Percentiles rank a stretch among this genome's conserved stretches.
Conservation (phyloP, 2,329 filamentous ascomycete species). For the Calonectria honghensis region DNA sequence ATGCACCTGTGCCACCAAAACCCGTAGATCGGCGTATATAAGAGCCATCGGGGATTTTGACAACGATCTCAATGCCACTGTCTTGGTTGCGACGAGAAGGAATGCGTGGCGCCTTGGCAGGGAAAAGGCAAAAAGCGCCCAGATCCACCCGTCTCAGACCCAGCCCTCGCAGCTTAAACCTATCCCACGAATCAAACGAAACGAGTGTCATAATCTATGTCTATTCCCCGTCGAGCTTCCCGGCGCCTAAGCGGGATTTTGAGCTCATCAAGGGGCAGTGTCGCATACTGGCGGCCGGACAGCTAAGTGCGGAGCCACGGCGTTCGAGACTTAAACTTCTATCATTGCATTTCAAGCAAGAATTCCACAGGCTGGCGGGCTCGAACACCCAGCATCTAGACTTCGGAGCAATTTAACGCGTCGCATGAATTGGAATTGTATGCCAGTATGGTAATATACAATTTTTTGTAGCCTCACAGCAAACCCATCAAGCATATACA, state of each 20-base stretch:
- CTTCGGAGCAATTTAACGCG: background rate
- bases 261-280: background rate
- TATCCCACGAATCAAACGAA: conserved; percentile 17
- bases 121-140: background rate
- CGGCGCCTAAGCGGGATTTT: background rate
- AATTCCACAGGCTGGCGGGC: background rate
- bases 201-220: conserved; percentile 1
- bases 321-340: background rate
- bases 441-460: background rate
- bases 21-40: background rate
- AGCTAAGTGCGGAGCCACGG: background rate
- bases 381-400: background rate
- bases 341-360: background rate
- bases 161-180: background rate
- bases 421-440: background rate
- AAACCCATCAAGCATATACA: too few species aligned
- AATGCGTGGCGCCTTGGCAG: background rate
- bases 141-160: conserved; percentile 15
- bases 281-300: background rate
- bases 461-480: background rate
- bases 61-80: background rate
- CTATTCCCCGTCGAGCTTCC: background rate
- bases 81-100: background rate
- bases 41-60: too few species aligned
- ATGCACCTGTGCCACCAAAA: background rate